phyloP scores from a whole-genome alignment of 768 basidiomycete species.

The Tricholoma matsutake region DNA sequence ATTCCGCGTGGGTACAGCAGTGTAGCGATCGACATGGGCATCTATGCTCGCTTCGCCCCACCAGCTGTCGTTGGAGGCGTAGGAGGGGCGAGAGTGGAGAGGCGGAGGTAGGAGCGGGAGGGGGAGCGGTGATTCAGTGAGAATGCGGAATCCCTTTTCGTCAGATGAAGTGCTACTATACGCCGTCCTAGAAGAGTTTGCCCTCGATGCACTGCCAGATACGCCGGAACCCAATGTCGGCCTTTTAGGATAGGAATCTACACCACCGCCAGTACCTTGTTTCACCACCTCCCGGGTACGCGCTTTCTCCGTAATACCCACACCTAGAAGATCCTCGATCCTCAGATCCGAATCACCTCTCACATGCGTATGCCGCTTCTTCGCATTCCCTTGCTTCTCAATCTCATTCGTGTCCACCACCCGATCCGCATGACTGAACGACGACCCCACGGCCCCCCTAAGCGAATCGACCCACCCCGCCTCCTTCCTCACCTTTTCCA shows the following conservation, averaged over 20 bases:
- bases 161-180: background rate
- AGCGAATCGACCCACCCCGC: conserved; percentile 31
- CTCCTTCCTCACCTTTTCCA: conserved; percentile 40
- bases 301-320: background rate
- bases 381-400: conserved; percentile 5
- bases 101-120: conserved; percentile 1
- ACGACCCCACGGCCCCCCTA: conserved; percentile 20
- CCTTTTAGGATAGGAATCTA: background rate
- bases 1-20: conserved; percentile 32
- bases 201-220: conserved; percentile 9
- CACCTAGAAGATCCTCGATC: background rate
- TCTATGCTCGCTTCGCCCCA: conserved; percentile 7
- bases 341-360: background rate
- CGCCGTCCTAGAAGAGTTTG: conserved; percentile 14
- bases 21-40: conserved; percentile 35
- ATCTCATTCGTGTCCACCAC: background rate
- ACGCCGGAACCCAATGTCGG: background rate
- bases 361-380: background rate
- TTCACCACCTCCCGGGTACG: background rate
- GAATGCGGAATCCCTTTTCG: conserved; percentile 39
- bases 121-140: conserved; percentile 31
- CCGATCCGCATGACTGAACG: conserved; percentile 8
- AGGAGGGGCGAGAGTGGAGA: conserved; percentile 4
- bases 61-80: conserved; percentile 7
- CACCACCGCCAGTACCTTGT: background rate